Evolutionary conservation across 805 yeast species (phyloP).

Genomic region (Kockiozyma suomiensis): DNA sequence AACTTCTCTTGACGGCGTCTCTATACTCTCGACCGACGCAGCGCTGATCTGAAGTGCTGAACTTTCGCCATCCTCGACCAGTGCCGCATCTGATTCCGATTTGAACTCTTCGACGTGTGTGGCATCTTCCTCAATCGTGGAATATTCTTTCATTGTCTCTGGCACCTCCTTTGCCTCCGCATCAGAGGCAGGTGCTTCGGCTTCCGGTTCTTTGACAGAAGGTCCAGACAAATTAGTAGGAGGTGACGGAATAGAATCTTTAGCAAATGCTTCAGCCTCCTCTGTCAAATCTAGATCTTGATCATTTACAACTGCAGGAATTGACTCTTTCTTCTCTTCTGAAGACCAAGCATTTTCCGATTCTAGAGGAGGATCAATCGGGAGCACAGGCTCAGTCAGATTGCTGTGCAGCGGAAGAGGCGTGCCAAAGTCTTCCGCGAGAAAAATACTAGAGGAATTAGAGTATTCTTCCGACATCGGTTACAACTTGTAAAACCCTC

Average conservation of each 20-base stretch:
- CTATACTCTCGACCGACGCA: too few species aligned
- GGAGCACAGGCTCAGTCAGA: constrained; percentile 1
- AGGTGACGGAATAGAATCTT: background rate
- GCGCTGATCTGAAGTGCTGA: too few species aligned
- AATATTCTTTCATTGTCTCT: background rate
- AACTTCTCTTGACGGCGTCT: too few species aligned
- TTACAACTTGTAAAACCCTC: background rate
- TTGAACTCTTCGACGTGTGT: too few species aligned
- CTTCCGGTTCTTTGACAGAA: background rate
- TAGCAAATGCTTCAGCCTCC: background rate
- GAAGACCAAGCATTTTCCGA: constrained; percentile 1
- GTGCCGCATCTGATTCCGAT: too few species aligned
- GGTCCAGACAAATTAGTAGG: too few species aligned
- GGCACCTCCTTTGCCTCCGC: background rate
- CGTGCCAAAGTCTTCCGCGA: background rate
- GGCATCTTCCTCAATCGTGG: too few species aligned
- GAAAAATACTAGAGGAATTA: background rate
- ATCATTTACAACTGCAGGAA: background rate
- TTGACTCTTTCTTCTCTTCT: background rate
- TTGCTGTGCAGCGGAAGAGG: background rate
- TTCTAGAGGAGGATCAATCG: background rate
- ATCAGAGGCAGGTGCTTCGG: background rate
- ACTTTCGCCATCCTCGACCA: too few species aligned
- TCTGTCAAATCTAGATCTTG: constrained; percentile 1
- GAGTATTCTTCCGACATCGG: background rate